A percentile compares a stretch with the other conserved stretches of the same genome.
Evolutionary conservation across 1,139 yeast species (phyloP).

Genomic region (Sporopachydermia cereana): DNA sequence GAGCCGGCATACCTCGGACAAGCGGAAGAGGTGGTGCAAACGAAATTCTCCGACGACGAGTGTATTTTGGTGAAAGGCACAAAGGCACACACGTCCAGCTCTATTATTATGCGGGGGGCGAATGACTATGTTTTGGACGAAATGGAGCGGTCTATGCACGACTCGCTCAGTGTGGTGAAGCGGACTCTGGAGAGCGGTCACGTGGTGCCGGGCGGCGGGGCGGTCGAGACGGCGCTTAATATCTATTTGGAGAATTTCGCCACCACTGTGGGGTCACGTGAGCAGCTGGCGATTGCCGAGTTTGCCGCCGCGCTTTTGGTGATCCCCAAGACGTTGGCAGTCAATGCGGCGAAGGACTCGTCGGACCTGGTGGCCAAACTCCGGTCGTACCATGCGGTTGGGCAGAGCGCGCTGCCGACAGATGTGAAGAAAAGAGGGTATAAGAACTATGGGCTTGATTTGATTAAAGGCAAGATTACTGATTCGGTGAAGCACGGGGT

Average conservation of each 20-base stretch:
- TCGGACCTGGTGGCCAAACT: slow-evolving; percentile 89
- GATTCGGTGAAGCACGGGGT: slow-evolving; percentile 81
- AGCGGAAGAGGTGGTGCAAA: slow-evolving; percentile 89
- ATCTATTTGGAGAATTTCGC: slow-evolving; percentile 95
- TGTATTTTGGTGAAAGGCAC: slow-evolving; percentile 93
- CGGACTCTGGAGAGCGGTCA: slow-evolving; percentile 90
- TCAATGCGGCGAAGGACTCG: slow-evolving; percentile 95
- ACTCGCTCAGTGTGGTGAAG: slow-evolving; percentile 88
- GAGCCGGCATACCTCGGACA: slow-evolving; percentile 77
- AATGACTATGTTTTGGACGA: slow-evolving; percentile 95
- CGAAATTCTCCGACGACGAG: slow-evolving; percentile 91
- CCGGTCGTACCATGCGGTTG: slow-evolving; percentile 93
- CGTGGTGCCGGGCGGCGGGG: slow-evolving; percentile 99
- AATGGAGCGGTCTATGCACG: slow-evolving; percentile 96
- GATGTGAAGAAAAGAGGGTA: slow-evolving; percentile 78
- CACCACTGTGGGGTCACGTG: slow-evolving; percentile 94
- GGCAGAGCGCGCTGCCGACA: slow-evolving; percentile 74
- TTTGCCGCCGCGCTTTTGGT: slow-evolving; percentile 84
- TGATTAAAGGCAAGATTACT: slow-evolving; percentile 82
- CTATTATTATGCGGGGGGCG: slow-evolving; percentile 90
- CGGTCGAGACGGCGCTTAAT: slow-evolving; percentile 92
- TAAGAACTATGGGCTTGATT: slow-evolving; percentile 85
- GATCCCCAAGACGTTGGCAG: slow-evolving; percentile 94
- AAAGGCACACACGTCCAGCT: slow-evolving; percentile 82
- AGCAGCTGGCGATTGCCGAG: slow-evolving; percentile 96